A percentile compares a stretch with the other conserved stretches of the same genome.
These are phyloP conservation scores for Gossypium rotundifolium DNA, from an alignment of 345 rosid species.

Conservation along the genomic window DNA sequence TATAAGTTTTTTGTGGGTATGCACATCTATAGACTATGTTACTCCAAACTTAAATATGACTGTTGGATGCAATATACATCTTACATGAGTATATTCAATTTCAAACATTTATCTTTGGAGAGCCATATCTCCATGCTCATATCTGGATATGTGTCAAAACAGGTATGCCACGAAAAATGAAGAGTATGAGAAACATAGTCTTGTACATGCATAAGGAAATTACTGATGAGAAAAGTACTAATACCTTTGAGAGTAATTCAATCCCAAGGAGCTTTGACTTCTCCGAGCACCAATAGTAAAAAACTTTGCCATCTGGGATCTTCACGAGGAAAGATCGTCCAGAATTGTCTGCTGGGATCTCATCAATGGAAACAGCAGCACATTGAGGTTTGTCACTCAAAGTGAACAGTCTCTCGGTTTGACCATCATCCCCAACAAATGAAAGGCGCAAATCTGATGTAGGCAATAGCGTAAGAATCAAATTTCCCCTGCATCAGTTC, in stretches of 20 bases:
- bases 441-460: slow-evolving; percentile 75
- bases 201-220: not conserved
- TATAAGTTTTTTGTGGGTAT: not conserved
- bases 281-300: slow-evolving; percentile 94
- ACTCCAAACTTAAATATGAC: not conserved
- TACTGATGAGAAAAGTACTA: not conserved
- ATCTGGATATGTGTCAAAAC: not conserved
- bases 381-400: slow-evolving; percentile 41
- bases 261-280: slow-evolving; percentile 76
- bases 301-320: slow-evolving; percentile 41
- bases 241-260: slow-evolving; percentile 86
- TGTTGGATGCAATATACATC: not conserved
- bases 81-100: not conserved
- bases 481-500: slow-evolving; percentile 63
- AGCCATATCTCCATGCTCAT: not conserved
- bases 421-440: slow-evolving; percentile 80
- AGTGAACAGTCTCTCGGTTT: slow-evolving; percentile 56
- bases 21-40: not conserved
- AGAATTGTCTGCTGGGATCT: slow-evolving; percentile 64
- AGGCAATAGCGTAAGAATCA: slow-evolving; percentile 73
- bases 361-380: slow-evolving; percentile 50
- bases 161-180: not conserved
- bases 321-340: slow-evolving; percentile 76
- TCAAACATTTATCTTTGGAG: not conserved
- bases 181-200: no score